These are phyloP conservation scores for Ananas comosus DNA, from an alignment of 176 grass and related monocot species.

Conservation along the genomic window DNA sequence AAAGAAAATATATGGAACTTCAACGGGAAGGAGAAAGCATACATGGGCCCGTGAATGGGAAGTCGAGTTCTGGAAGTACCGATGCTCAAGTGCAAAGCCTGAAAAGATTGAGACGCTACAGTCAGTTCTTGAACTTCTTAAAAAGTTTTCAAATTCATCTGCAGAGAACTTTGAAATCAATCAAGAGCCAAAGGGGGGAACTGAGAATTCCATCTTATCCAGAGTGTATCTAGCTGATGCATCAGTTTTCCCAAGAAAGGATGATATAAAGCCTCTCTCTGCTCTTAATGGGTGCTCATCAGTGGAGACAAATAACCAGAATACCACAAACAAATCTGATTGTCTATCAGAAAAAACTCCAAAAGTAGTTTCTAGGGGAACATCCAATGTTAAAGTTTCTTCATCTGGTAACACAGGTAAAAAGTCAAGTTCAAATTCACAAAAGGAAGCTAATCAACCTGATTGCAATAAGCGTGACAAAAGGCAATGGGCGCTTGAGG, in stretches of 20 bases:
- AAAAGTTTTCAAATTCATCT: conserved; percentile 46
- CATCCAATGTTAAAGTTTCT: conserved; percentile 15
- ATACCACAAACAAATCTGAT: conserved; percentile 12
- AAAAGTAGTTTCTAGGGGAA: conserved; percentile 5
- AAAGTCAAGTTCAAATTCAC: conserved; percentile 22
- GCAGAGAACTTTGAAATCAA: conserved; percentile 37
- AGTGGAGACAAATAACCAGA: conserved; percentile 30
- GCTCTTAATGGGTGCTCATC: conserved; percentile 22
- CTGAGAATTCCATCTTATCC: conserved; percentile 52
- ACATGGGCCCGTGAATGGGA: conserved; percentile 88
- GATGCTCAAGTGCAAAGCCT: conserved; percentile 59
- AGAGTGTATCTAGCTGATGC: conserved; percentile 97
- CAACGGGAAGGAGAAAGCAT: conserved; percentile 53
- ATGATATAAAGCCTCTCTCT: conserved; percentile 77
- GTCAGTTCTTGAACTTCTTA: conserved; percentile 84
- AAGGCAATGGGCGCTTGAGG: conserved; percentile 91
- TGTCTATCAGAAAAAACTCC: conserved; percentile 19
- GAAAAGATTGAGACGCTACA: conserved; percentile 86
- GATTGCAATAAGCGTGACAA: conserved; percentile 54
- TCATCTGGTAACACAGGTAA: conserved; percentile 26
- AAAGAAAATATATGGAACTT: conserved; percentile 80
- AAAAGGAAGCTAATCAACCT: conserved; percentile 35
- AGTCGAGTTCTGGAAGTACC: conserved; percentile 91
- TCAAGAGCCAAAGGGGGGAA: conserved; percentile 40
- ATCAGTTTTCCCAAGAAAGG: conserved; percentile 92